Evolutionary conservation across 805 yeast genomes (phyloP).

Genomic region (Candida dendrica): DNA sequence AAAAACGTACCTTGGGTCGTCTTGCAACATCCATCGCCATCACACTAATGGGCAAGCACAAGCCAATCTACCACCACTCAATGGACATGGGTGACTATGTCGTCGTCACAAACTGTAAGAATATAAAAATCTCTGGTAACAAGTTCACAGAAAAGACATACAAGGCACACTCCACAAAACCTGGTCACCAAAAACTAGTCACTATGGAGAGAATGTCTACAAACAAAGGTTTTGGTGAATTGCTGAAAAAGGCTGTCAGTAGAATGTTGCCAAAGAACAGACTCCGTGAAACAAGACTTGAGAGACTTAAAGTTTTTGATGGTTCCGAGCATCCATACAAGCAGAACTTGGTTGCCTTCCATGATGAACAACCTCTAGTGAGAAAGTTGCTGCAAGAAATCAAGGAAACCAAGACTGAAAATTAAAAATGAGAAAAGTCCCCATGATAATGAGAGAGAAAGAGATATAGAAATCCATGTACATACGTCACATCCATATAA

Average conservation of each 20-base stretch:
- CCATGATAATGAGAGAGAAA: too few relatives aligned
- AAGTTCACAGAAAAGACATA: constrained; percentile 76
- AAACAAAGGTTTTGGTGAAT: constrained; percentile 84
- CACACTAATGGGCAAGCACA: constrained; percentile 93
- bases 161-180: constrained; percentile 84
- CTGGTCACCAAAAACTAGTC: constrained; percentile 79
- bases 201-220: constrained; percentile 72
- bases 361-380: constrained; percentile 62
- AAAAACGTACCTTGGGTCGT: constrained; percentile 83
- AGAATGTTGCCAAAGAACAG: constrained; percentile 95
- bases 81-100: constrained; percentile 94
- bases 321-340: constrained; percentile 85
- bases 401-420: background rate
- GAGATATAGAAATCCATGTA: too few relatives aligned
- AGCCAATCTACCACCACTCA: constrained; percentile 75
- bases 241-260: constrained; percentile 79
- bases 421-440: too few relatives aligned
- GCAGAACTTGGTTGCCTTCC: constrained; percentile 76
- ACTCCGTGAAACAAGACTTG: constrained; percentile 70
- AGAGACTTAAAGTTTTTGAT: constrained; percentile 79
- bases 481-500: too few relatives aligned
- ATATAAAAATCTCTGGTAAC: constrained; percentile 76
- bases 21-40: constrained; percentile 84
- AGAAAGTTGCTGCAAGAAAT: constrained; percentile 27
- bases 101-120: constrained; percentile 88